Evolutionary conservation across 1,284 basidiomycete genomes (phyloP), one percentile per base, ranked within the genome.

Genomic region (Ceratobasidium sp.): DNA sequence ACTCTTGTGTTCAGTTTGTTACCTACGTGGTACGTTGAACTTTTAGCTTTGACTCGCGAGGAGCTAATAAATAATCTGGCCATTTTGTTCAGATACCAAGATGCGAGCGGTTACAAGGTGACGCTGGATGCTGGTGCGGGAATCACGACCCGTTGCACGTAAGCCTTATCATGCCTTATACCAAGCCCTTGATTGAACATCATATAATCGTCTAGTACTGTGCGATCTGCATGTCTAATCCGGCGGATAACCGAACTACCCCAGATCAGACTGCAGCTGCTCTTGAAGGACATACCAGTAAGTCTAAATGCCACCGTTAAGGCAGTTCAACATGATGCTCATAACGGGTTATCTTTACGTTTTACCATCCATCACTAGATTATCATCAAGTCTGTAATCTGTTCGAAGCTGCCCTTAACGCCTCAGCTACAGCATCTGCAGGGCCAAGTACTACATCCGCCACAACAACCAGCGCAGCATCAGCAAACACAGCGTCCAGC

Each of bases 211-310:
- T 36, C 53, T 48, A 71, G 66, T 48, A 29, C 44, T 71, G 66
- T 50, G 66, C 66, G 36, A 59, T 71, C 14, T 71, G 66, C 56
- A 71, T 71, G 66, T 59, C 66, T 11, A 71, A n/a, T 54, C 66
- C 66, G 1, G 9, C 66, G 29, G 44, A 59, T 24, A 71, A 57
- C 22, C 53, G n/a, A 11, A 71, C 66, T 2, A 48, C 66, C 19
- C 22, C 36, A 1, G 66, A 71, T n/a, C 66, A 71, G 33, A 71
- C 56, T 1, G 66, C 66, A 11, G 53, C 66, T 7, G 66, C 66
- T 8, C n/a, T 71, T 24, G 54, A 50, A 9, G 66, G 66, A 7
- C 54, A 71, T 27, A 9, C 15, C 44, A 50, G 66, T 59, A 27
- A 8, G 66, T 71, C 41, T 29, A 11, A 14, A 31, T 47, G 31